Base-by-base conservation (phyloP, 768 basidiomycete species). In the Udeniomyces megalosporus region DNA sequence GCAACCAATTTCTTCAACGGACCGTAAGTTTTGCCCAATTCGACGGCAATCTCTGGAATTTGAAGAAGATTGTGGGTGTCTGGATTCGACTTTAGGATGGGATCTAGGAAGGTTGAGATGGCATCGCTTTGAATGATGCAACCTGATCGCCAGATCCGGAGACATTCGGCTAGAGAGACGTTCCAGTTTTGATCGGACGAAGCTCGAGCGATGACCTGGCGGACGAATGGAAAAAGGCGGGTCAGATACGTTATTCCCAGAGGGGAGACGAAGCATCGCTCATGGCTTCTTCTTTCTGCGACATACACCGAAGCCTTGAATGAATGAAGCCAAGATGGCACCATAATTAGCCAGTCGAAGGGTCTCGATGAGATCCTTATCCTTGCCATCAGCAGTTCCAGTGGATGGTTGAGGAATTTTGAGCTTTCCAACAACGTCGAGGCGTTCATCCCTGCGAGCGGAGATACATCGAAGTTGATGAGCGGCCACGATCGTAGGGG, bases 401-500 rank as follows among this genome's bases (percentile, higher is more conserved):
- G 51, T 49, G 3, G 58, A 49, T 4, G 71, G 70, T 44, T 69
- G 67, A 17, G 72, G 72, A 4, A 73, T 48, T n/a, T 65, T 48
- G 45, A 74, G 67, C 15, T 68, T 67, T 7, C 72, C 59, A n/a
- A 66, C 67, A 0, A 70, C 68, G 44, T 68, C 60, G 12, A 69
- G 58, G 17, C 74, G 67, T 47, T 70, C 68, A 12, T 52, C 65
- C 64, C 70, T 69, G 66, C 70, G 67, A 1, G 72, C 67, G 0
- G 72, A 73, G 49, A 71, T 70, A 61, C 73, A 66, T 17, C 74
- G 69, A 10, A 74, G 67, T 38, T 71, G 69, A 48, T 74, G 74
- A 1, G 74, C 64, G 4, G 73, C 71, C 5, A 70, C 69, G 51
- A 74, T 69, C 6, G 72, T 67, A 0, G 72, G 73, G 8, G 71